Base-by-base conservation (phyloP, 768 basidiomycete genomes). In the Dentipellis sp. region DNA sequence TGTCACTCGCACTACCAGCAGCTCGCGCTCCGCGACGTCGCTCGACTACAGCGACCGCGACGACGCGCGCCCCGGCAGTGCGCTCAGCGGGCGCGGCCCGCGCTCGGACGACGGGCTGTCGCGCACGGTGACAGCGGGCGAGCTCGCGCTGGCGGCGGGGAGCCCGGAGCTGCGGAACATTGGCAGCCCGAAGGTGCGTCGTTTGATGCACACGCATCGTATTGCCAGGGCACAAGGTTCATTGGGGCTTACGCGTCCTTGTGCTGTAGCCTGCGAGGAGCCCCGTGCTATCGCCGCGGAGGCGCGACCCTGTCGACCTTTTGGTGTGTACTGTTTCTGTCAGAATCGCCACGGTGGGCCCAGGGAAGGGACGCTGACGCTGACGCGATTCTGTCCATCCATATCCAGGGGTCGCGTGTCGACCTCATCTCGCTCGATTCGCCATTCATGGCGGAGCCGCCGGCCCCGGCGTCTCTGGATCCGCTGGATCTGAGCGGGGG, bases 391-490 rank as follows among this genome's bases (percentile, higher is more conserved):
- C 52, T 37, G 21, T 9, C 4, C n/a, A 47, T 11, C 40, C 3
- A 12, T 12, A 53, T 34, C 45, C 55, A 78, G 75, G 62, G 64
- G 10, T 68, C 68, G 21, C 65, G 67, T 16, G 63, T 68, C 17
- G 86, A 91, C 69, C 78, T 91, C 49, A 90, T 91, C 58, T 73
- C 81, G 9, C 77, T 92, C 39, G 88, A 91, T 66, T 81, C 84
- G 1, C 85, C 88, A 2, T 84, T 84, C 69, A 70, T 80, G 45
- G 65, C 74, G 8, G 83, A 84, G 57, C 72, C 74, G 4, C 35
- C 60, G 3, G 54, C 39, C 12, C 10, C 51, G 38, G 48, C 56
- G 19, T 29, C 29, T 3, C 29, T 29, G 29, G 29, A 29, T 6
- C 50, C 52, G 7, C 52, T 49, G 1, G 49, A 61, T 17, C 17